Evolutionary conservation across 176 grass and related monocot species (phyloP).

Genomic region (Cenchrus fungigraminus): DNA sequence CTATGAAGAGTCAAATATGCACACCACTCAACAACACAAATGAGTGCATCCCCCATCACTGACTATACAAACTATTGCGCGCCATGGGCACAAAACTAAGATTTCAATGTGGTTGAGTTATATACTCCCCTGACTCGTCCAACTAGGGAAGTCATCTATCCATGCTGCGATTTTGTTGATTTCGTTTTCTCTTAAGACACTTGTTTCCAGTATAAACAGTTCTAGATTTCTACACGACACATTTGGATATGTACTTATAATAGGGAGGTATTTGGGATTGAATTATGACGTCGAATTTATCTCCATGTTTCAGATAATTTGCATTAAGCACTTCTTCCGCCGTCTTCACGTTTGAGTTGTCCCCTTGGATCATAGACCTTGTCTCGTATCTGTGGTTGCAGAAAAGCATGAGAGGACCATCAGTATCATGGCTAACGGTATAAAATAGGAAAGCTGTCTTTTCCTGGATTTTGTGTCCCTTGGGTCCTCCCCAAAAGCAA

Average conservation of each 20-base stretch:
- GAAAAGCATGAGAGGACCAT: neutral
- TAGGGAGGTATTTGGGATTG: neutral
- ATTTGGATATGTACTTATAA: neutral
- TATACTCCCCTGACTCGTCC: neutral
- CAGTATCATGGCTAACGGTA: neutral
- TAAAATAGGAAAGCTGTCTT: neutral
- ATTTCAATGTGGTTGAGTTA: too few relatives aligned
- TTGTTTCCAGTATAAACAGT: too few relatives aligned
- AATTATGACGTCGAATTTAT: neutral
- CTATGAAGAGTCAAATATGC: too few relatives aligned
- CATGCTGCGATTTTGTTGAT: neutral
- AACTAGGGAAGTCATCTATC: neutral
- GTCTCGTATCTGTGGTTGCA: neutral
- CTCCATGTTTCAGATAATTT: neutral
- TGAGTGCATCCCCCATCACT: too few relatives aligned
- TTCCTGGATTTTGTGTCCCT: neutral
- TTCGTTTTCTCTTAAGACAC: neutral
- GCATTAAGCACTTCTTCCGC: neutral
- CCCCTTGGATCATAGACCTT: neutral
- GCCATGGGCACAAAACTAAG: too few relatives aligned
- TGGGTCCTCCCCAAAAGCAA: neutral
- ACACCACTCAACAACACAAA: too few relatives aligned
- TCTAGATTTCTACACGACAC: neutral
- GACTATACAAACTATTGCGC: too few relatives aligned
- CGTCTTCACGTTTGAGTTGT: neutral